A percentile compares a stretch with the other conserved stretches of the same genome.
Conservation (phyloP, 306 rosid genomes). For the Sphenostylis stenocarpa region DNA sequence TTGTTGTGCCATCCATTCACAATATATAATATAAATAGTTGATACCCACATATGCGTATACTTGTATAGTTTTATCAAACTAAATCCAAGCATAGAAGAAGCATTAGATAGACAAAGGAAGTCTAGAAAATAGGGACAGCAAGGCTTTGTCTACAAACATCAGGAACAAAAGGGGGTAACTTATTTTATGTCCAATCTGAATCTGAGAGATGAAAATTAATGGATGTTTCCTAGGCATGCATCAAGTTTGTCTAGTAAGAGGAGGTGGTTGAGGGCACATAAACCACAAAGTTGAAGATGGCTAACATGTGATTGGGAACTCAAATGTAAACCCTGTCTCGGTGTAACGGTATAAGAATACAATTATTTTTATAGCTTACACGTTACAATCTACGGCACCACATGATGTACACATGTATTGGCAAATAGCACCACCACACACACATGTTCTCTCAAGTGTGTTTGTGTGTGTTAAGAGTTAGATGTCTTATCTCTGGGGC, state of each 20-base stretch:
- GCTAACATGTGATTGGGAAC: slow-evolving; percentile 23
- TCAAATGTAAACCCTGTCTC: slow-evolving; percentile 6
- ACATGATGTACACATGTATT: slow-evolving; percentile 11
- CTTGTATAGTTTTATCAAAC: background rate
- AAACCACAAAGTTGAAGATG: slow-evolving; percentile 31
- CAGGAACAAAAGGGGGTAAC: background rate
- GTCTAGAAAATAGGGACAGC: slow-evolving; percentile 16
- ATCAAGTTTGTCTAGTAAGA: slow-evolving; percentile 48
- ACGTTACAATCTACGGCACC: slow-evolving; percentile 18
- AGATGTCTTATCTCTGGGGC: background rate
- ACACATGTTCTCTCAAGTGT: background rate
- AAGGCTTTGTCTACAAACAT: slow-evolving; percentile 10
- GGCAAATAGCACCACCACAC: background rate
- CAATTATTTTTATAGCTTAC: background rate
- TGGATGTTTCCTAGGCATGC: slow-evolving; percentile 62
- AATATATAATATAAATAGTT: background rate
- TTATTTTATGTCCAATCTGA: background rate
- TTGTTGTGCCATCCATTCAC: background rate
- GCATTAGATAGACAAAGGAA: background rate
- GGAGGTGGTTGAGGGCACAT: slow-evolving; percentile 45
- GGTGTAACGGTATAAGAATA: background rate
- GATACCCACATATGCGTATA: background rate
- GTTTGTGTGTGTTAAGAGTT: background rate
- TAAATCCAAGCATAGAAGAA: background rate
- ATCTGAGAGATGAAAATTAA: slow-evolving; percentile 14